Base-by-base conservation (phyloP, 306 rosid species). In the Fragaria ananassa region DNA sequence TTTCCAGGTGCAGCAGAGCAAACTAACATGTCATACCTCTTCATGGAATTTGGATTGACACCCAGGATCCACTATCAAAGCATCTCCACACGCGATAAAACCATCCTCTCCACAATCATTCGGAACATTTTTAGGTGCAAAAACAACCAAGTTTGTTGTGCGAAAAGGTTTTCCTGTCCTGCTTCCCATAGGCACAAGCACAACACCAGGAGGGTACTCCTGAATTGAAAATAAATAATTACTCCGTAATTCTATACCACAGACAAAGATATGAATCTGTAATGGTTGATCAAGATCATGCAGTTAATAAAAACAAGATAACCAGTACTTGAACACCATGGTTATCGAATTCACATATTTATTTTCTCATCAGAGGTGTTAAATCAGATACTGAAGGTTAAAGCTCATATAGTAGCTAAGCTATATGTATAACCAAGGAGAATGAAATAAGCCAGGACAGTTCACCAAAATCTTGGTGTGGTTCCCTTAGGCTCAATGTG, bases 21-120 rank as follows among this genome's bases (percentile, higher is more conserved):
- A 73, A 29, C 10, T 19, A 35, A 23, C 13, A 63, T 2, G 34
- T 10, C 57, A 63, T 81, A 93, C 98, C 98, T 91, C 97, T 81
- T 78, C 88, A 78, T 93, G 88, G 81, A 85, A 85, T 71, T 83
- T 71, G 80, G 93, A 87, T 66, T 75, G 82, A 76, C 98, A 93
- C 74, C 98, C 98, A 27, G 96, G 97, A 86, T 93, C 98, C 79
- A 93, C 89, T 58, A 93, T 91, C 70, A 91, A 83, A 62, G 97
- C 98, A 82, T 93, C 98, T 77, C 97, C 98, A 80, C 39, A 10
- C 60, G 89, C 91, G 76, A 87, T 77, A 83, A 68, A 85, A 79
- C 80, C 41, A 68, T 83, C 74, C 64, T 80, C 79, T 76, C 56
- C 82, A 67, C 29, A 37, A 58, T 78, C 82, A 74, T 69, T 76